Evolutionary conservation across 2,329 filamentous ascomycete genomes (phyloP).

Genomic region (Microdochium trichocladiopsis): DNA sequence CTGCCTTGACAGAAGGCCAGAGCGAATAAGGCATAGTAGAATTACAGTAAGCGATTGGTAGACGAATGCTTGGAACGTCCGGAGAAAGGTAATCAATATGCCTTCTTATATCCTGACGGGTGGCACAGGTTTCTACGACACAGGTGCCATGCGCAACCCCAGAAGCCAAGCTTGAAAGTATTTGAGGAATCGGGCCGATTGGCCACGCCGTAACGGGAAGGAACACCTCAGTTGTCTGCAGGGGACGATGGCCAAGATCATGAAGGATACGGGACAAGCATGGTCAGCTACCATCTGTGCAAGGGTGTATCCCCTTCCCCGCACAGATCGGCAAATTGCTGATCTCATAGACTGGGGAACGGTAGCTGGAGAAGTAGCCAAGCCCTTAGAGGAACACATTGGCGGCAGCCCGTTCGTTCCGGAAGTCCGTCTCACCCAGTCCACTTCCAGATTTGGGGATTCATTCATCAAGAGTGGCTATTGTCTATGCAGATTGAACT

Average conservation of each 20-base stretch:
- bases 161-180: neutral
- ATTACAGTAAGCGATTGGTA: neutral
- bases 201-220: neutral
- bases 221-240: neutral
- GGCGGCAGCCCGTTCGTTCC: neutral
- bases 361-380: neutral
- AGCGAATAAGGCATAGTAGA: neutral
- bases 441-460: neutral
- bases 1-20: neutral
- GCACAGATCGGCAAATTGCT: neutral
- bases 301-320: neutral
- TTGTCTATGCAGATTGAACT: neutral
- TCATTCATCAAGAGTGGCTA: neutral
- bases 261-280: neutral
- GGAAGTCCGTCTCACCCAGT: neutral
- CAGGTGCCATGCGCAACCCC: neutral
- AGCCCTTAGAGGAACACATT: neutral
- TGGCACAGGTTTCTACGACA: neutral
- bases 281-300: neutral
- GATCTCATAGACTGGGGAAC: neutral
- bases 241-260: neutral
- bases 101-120: neutral
- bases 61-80: neutral
- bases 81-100: neutral
- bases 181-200: neutral